Percentiles rank a stretch among this genome's conserved stretches.
Conservation (phyloP, 768 basidiomycete species). For the Rhodocollybia butyracea region DNA sequence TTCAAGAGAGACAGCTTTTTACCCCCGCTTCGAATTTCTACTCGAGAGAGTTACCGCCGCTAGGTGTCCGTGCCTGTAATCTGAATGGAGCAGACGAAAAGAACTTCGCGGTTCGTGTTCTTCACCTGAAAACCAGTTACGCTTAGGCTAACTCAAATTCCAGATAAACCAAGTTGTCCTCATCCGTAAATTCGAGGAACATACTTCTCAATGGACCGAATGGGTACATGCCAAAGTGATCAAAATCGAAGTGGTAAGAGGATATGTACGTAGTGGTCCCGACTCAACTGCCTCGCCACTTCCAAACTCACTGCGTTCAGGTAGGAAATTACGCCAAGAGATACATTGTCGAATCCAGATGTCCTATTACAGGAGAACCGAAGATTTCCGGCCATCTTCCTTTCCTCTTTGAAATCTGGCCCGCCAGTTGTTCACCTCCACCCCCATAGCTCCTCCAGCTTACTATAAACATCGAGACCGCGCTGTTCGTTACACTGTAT, state of each 20-base stretch:
- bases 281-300: not conserved
- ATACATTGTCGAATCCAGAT: not conserved
- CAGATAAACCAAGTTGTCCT: conserved; percentile 1
- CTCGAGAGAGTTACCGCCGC: not conserved
- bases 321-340: not conserved
- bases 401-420: conserved; percentile 4
- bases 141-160: not conserved
- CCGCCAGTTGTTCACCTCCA: not conserved
- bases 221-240: not conserved
- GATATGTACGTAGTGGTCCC: not conserved
- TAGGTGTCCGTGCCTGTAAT: not conserved
- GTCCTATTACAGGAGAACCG: not conserved
- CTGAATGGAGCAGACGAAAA: not conserved
- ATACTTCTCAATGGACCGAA: not conserved
- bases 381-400: not conserved
- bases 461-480: not conserved
- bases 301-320: not conserved
- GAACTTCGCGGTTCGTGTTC: not conserved
- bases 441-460: not conserved
- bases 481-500: not conserved
- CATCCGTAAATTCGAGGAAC: not conserved
- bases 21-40: not conserved
- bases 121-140: too few relatives aligned
- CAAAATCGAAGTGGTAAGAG: not conserved
- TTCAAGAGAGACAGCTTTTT: not conserved